Evolutionary conservation across 495 filamentous ascomycete genomes (phyloP), one percentile per base, ranked within the genome.

Genomic region (Penicillium bovifimosum): DNA sequence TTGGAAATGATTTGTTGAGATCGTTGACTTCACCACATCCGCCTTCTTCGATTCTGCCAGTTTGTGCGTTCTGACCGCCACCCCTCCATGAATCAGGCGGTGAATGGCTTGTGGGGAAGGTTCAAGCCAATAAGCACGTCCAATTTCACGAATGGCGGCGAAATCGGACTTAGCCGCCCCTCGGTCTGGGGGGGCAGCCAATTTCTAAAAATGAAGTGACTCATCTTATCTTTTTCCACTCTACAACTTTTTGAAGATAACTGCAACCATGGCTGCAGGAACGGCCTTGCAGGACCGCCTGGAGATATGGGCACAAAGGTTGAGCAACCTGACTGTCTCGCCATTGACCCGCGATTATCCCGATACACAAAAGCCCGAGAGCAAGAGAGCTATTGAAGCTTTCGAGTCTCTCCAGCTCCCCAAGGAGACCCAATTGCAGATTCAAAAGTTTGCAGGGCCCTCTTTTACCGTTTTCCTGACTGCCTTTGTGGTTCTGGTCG

Each of bases 271-370:
- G 69, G 69, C 56, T 62, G 65, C 59, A 44, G 69, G 68, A 62
- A 42, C 57, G 24, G 61, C 60, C 58, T 61, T 71, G 49, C 66
- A 72, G 54, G 69, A 73, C 36, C 75, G 75, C 60, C 71, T 79
- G 42, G 69, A 73, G 50, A 66, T 67, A 65, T 80, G 76, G 76
- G 67, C 72, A 40, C 62, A 74, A 50, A 61, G 74, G 27, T 61
- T 80, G 10, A 74, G 72, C 50, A 76, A 70, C 47, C 61, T 79
- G 50, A 78, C 73, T 24, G 73, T 76, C 3, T 75, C 72, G 20
- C 74, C 76, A 35, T 69, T 80, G 47, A 72, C 76, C 31, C 67
- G 76, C 31, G 76, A 80, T 58, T 80, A 78, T 59, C 55, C 76
- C 63, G 62, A 76, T 64, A 59, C 69, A 52, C 47, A 64, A 59